phyloP scores from a whole-genome alignment of 192 early-diverging fungal species.

The Coemansia reversa region DNA sequence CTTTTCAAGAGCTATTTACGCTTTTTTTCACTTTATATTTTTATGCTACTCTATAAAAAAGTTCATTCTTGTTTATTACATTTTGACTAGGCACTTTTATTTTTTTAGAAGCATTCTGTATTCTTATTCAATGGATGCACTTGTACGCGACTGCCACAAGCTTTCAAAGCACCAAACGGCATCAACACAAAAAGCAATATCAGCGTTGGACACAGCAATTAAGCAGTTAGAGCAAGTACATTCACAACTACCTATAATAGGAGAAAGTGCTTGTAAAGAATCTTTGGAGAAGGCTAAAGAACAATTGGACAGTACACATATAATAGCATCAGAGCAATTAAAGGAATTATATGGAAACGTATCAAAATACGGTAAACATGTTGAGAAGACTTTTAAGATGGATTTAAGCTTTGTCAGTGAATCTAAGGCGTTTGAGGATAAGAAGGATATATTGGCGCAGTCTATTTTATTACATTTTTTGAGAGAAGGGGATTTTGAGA shows the following conservation, averaged over 20 bases:
- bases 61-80: no score
- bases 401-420: slow-evolving; percentile 61
- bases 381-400: slow-evolving; percentile 76
- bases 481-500: slow-evolving; percentile 81
- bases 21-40: no score
- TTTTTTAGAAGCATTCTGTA: no score
- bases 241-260: background rate
- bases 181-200: slow-evolving; percentile 48
- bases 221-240: slow-evolving; percentile 38
- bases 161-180: slow-evolving; percentile 63
- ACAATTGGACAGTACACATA: slow-evolving; percentile 20
- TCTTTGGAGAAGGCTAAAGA: slow-evolving; percentile 27
- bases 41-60: no score
- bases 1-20: no score
- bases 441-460: slow-evolving; percentile 61
- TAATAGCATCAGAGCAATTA: slow-evolving; percentile 51
- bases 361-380: slow-evolving; percentile 68
- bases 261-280: background rate
- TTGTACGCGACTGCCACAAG: slow-evolving; percentile 65
- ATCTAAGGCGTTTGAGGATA: slow-evolving; percentile 75
- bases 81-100: no score
- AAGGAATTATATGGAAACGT: slow-evolving; percentile 66
- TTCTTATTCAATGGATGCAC: slow-evolving; percentile 59
- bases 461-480: slow-evolving; percentile 78
- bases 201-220: slow-evolving; percentile 50